Evolutionary conservation across 176 grass and related monocot species (phyloP), one percentile per base, ranked within the genome.

Genomic region (Bromus sterilis): DNA sequence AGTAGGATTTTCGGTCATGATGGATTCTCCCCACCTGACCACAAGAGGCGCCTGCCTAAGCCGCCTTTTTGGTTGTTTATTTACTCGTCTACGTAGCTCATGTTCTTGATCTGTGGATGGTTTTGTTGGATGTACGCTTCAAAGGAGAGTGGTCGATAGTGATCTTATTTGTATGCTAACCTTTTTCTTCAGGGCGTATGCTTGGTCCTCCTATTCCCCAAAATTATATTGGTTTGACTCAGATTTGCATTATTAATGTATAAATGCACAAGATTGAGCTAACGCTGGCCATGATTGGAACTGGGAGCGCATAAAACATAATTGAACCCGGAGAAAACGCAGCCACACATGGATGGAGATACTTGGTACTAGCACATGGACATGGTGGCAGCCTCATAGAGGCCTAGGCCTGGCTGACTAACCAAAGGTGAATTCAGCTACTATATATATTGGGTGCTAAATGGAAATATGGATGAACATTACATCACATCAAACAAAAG

Each of bases 291-390:
- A 51, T 49, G 42, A 73, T 73, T 11, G 42, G 18, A 31, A 31
- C 70, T 21, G 43, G 43, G 43, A 48, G 26, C 42, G 26, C 42
- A 73, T 51, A 32, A 37, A 33, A 32, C 43, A 49, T 73, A 30
- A 73, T 16, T 49, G 42, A 49, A 73, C 41, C 16, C 70, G 29
- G 15, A 73, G 70, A 32, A 73, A 73, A 73, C 70, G 26, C 70
- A 73, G 70, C 28, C 15, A 73, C 43, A 49, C 70, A 73, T 73
- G 70, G 70, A 20, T 73, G 42, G 26, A 72, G 42, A 73, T 73
- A 28, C 26, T 70, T 70, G 44, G 44, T 57, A 57, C 21, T 32
- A 32, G 70, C 42, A 32, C 42, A 29, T 70, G 66, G 36, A 43
- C 66, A 43, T 70, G 66, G 35, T 40, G 11, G 0, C 66, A 36